Evolutionary conservation across 495 filamentous ascomycete species (phyloP).

Genomic region (Patellaria atrata): DNA sequence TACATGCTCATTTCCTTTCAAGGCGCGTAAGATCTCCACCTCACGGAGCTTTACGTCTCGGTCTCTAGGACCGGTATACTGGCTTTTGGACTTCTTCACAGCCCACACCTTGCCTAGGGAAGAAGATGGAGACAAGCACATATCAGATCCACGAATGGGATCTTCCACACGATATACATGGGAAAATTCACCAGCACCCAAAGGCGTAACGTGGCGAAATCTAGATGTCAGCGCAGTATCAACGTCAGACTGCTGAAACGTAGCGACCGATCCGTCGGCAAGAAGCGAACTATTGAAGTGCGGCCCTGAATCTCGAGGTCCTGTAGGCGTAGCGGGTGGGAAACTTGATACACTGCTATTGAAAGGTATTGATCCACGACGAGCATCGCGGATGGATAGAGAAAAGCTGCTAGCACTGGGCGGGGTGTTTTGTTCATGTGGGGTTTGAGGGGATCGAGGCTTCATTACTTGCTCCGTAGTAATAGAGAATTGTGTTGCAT

Average conservation of each 20-base stretch:
- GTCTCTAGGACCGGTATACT: slow-evolving; percentile 57
- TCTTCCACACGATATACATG: slow-evolving; percentile 69
- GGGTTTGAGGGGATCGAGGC: slow-evolving; percentile 55
- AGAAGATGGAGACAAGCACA: slow-evolving; percentile 17
- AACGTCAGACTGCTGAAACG: slow-evolving; percentile 42
- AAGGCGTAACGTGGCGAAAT: slow-evolving; percentile 61
- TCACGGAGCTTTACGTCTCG: slow-evolving; percentile 67
- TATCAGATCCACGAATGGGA: slow-evolving; percentile 7
- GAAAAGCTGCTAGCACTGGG: slow-evolving; percentile 73
- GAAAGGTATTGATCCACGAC: slow-evolving; percentile 21
- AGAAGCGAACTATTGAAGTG: slow-evolving; percentile 34
- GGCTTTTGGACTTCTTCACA: slow-evolving; percentile 83
- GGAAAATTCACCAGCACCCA: slow-evolving; percentile 86
- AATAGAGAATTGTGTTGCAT: slow-evolving; percentile 7
- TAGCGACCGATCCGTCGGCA: slow-evolving; percentile 34
- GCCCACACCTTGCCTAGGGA: slow-evolving; percentile 52
- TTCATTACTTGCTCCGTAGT: background rate
- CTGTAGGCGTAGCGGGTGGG: slow-evolving; percentile 69
- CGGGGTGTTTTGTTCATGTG: slow-evolving; percentile 55
- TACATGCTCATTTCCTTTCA: slow-evolving; percentile 67
- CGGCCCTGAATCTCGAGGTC: slow-evolving; percentile 44
- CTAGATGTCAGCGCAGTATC: slow-evolving; percentile 52
- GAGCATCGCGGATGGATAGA: slow-evolving; percentile 45
- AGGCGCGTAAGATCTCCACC: slow-evolving; percentile 54
- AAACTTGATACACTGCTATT: slow-evolving; percentile 32